Evolutionary conservation across 257 asterid genomes (phyloP), one percentile per base, ranked within the genome.

Genomic region (Lavandula angustifolia): DNA sequence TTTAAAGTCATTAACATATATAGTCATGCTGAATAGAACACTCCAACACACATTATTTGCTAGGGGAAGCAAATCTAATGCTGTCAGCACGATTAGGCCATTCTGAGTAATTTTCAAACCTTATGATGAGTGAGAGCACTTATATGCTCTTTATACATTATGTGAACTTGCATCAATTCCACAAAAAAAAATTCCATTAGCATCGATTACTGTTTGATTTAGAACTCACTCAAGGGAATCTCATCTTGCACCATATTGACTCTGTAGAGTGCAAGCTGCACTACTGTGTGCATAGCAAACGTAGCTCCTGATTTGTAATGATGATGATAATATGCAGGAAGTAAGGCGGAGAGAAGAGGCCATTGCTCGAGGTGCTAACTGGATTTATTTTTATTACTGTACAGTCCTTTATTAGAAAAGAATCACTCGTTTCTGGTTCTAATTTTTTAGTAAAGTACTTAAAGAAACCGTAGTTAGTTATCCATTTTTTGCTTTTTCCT

Each of bases 291-390:
- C 54, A 17, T 44, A 14, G 63, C 41, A 17, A 61, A 58, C n/a
- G 60, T 54, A 13, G 56, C 29, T 40, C 57, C 74, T 79, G 58
- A 72, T 43, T 56, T 54, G 47, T 48, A 42, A 34, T 59, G 22
- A 12, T 77, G 71, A 53, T 70, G 52, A 68, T 65, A 50, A 68
- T 65, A 50, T 80, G 73, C 81, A 88, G 95, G 96, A 78, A 57
- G 81, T 88, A 38, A 85, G 71, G 64, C 78, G 96, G 73, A 88
- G 70, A 73, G 96, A 88, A 78, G 96, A 88, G 64, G 96, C 98
- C 32, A 86, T 85, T 61, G 86, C 91, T 51, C 77, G 95, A 91
- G 98, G 98, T 91, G 67, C 60, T 31, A 57, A 2, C 13, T 49
- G 17, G 64, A 56, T 70, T 41, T n/a, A n/a, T n/a, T 66, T 61